Conservation (phyloP, 345 rosid genomes). For the Citropsis articulata region DNA sequence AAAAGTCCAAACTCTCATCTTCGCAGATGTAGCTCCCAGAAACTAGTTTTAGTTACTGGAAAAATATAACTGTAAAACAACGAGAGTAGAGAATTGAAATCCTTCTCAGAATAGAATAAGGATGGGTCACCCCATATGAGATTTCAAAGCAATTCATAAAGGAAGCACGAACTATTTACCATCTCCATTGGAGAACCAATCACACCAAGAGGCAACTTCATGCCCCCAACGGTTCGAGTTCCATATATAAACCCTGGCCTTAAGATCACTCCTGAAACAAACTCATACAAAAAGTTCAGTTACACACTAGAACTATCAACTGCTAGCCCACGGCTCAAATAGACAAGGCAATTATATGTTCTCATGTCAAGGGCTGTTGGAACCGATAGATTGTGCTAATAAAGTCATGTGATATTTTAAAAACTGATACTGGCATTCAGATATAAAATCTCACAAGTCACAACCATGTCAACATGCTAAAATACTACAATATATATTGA, state of each 20-base stretch:
- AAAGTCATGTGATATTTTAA: background rate
- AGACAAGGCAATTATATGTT: background rate
- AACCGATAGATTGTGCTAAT: background rate
- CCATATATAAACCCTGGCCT: conserved; percentile 97
- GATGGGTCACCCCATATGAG: background rate
- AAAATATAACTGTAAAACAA: background rate
- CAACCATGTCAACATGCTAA: background rate
- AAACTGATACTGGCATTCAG: background rate
- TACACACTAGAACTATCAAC: background rate
- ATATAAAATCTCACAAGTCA: background rate
- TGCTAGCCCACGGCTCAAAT: background rate
- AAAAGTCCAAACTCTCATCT: background rate
- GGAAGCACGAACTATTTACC: conserved; percentile 41
- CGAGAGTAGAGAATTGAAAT: background rate
- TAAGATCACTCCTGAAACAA: conserved; percentile 68
- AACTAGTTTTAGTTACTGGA: background rate
- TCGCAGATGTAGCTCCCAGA: background rate
- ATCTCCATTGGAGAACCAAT: conserved; percentile 89
- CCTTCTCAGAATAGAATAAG: background rate
- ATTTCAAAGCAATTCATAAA: background rate
- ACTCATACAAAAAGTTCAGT: background rate
- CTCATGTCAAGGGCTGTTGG: background rate
- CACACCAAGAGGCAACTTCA: conserved; percentile 79
- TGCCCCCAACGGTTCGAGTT: conserved; percentile 73
- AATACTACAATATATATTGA: background rate